These are phyloP conservation scores for Articulospora tetracladia DNA, from an alignment of 495 filamentous ascomycete species.

Conservation along the genomic window DNA sequence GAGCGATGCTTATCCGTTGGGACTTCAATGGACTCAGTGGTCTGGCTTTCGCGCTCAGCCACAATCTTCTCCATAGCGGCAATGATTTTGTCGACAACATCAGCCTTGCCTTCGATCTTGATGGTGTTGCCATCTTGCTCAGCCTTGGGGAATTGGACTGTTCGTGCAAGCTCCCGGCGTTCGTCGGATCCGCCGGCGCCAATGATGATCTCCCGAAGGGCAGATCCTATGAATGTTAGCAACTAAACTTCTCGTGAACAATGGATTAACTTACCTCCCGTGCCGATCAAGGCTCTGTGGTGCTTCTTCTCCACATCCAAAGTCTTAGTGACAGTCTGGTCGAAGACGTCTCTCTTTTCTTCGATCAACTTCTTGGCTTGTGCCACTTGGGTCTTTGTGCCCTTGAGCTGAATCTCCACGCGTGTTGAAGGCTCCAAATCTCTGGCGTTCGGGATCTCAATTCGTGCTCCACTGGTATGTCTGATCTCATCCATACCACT, in stretches of 20 bases:
- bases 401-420: conserved; percentile 84
- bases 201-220: conserved; percentile 80
- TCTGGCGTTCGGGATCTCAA: conserved; percentile 73
- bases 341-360: conserved; percentile 78
- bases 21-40: conserved; percentile 71
- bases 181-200: conserved; percentile 88
- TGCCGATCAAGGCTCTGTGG: conserved; percentile 86
- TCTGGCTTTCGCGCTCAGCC: conserved; percentile 71
- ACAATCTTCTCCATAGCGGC: conserved; percentile 76
- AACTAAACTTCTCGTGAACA: conserved; percentile 24
- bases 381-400: conserved; percentile 83
- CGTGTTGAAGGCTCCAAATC: conserved; percentile 53
- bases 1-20: conserved; percentile 82
- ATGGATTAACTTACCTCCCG: conserved; percentile 61
- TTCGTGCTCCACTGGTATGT: conserved; percentile 73
- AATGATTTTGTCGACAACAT: conserved; percentile 86
- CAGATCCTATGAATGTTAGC: conserved; percentile 60
- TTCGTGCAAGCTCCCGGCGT: conserved; percentile 69
- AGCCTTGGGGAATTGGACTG: conserved; percentile 84
- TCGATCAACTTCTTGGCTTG: conserved; percentile 84
- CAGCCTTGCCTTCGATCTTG: conserved; percentile 75
- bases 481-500: conserved; percentile 87
- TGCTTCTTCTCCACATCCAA: conserved; percentile 88
- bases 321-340: conserved; percentile 77
- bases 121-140: conserved; percentile 80